Percentiles rank a stretch among this genome's conserved stretches.
Evolutionary conservation across 2,329 filamentous ascomycete species (phyloP).

Genomic region (Botrytis pseudocinerea): DNA sequence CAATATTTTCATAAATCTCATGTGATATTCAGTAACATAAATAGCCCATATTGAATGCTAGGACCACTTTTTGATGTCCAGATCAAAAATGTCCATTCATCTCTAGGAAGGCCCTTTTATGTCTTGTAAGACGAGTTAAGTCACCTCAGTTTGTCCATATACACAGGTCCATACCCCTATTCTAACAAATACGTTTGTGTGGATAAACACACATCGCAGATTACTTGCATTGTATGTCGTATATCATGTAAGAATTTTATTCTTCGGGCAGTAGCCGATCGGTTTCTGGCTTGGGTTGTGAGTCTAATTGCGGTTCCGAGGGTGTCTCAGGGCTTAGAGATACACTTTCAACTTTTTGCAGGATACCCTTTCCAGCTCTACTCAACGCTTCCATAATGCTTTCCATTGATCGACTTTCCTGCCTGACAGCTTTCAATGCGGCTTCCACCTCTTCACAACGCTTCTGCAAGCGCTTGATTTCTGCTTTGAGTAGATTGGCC

Average conservation of each 20-base stretch:
- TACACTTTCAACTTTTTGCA: constrained; percentile 19
- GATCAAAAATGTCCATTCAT: neutral
- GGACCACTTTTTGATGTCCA: neutral
- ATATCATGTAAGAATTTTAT: neutral
- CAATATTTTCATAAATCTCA: neutral
- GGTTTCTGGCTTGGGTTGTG: neutral
- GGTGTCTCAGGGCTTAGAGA: constrained; percentile 2
- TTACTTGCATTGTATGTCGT: neutral
- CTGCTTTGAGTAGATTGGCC: constrained; percentile 31
- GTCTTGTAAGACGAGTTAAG: neutral
- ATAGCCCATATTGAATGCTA: neutral
- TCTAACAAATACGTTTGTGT: neutral
- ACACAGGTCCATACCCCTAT: neutral
- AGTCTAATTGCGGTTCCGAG: neutral
- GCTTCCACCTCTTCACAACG: constrained; percentile 36
- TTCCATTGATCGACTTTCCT: constrained; percentile 37
- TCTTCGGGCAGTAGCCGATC: neutral
- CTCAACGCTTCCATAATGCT: constrained; percentile 33
- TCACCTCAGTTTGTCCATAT: neutral
- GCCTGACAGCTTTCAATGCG: constrained; percentile 32
- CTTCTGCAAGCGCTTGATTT: constrained; percentile 34
- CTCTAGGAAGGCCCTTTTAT: neutral
- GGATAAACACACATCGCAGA: neutral
- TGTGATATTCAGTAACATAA: neutral
- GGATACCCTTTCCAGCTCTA: constrained; percentile 26